A percentile compares a stretch with the other conserved stretches of the same genome.
These are phyloP conservation scores for Cryphonectria nitschkei DNA, from an alignment of 2,329 filamentous ascomycete genomes.

Conservation along the genomic window DNA sequence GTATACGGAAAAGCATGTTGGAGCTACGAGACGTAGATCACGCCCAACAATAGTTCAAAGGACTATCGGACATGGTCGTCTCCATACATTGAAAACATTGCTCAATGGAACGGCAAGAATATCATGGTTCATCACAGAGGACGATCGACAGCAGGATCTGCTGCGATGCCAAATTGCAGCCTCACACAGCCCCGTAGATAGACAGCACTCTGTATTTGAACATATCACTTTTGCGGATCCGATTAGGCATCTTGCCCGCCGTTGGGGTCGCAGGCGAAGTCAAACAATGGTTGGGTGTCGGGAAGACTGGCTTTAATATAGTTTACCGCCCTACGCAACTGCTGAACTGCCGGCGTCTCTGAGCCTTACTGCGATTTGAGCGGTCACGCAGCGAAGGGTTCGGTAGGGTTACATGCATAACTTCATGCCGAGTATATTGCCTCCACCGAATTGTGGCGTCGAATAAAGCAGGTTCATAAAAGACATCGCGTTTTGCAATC, in stretches of 20 bases:
- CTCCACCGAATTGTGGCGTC: neutral
- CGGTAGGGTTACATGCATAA: no score
- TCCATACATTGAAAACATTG: neutral
- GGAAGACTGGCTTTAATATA: neutral
- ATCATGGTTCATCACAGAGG: neutral
- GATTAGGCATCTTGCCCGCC: neutral
- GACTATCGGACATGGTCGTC: neutral
- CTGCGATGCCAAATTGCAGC: neutral
- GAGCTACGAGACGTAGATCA: neutral
- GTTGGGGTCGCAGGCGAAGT: neutral
- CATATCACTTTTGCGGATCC: neutral
- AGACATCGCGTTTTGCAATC: neutral
- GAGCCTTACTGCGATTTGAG: neutral
- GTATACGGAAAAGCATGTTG: neutral
- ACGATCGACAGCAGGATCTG: neutral
- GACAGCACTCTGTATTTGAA: neutral
- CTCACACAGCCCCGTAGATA: neutral
- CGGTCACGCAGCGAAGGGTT: no score
- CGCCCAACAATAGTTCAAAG: neutral
- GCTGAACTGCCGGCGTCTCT: neutral
- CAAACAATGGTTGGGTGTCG: neutral
- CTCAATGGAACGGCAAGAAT: neutral
- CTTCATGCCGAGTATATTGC: no score
- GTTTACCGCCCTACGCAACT: neutral
- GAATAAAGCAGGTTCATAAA: neutral